phyloP scores from a whole-genome alignment of 108 stramenopile species.

The Craspedostauros australis region DNA sequence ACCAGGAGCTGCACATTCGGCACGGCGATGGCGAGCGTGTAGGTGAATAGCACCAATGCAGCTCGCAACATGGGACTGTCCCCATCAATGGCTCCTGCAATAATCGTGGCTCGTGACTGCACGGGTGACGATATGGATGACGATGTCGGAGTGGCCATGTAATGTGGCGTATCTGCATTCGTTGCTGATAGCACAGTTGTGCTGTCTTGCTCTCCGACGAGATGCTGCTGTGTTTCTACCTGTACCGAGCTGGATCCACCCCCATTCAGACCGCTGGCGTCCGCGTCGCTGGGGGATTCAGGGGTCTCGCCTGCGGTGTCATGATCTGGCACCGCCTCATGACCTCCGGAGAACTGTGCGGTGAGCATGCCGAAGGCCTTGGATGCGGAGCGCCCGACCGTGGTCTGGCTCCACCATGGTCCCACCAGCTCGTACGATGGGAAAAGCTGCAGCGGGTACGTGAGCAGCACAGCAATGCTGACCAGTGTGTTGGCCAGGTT shows the following conservation, averaged over 20 bases:
- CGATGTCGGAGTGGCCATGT: background rate
- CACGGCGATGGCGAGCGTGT: slow-evolving; percentile 43
- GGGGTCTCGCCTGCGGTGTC: no score
- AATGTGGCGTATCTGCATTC: no score
- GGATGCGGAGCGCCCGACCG: slow-evolving; percentile 29
- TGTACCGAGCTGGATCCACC: no score
- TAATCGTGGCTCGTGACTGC: slow-evolving; percentile 20
- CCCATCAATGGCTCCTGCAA: slow-evolving; percentile 21
- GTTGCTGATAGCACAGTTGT: no score
- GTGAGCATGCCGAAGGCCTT: no score
- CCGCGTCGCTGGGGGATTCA: no score
- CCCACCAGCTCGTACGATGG: slow-evolving; percentile 55
- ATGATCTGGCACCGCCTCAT: no score
- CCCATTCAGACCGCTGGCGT: no score
- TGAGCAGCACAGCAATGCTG: slow-evolving; percentile 48
- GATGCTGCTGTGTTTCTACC: no score
- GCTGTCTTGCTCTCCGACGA: no score
- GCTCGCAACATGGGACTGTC: slow-evolving; percentile 42
- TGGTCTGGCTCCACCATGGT: slow-evolving; percentile 35
- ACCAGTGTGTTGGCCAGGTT: slow-evolving; percentile 40
- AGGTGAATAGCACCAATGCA: slow-evolving; percentile 46
- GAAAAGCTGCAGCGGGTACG: slow-evolving; percentile 63
- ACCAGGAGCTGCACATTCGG: slow-evolving; percentile 67
- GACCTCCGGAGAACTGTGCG: no score
- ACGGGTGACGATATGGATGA: background rate